These are phyloP conservation scores for Paramyrothecium roridum DNA, from an alignment of 2,329 filamentous ascomycete genomes.

Conservation along the genomic window DNA sequence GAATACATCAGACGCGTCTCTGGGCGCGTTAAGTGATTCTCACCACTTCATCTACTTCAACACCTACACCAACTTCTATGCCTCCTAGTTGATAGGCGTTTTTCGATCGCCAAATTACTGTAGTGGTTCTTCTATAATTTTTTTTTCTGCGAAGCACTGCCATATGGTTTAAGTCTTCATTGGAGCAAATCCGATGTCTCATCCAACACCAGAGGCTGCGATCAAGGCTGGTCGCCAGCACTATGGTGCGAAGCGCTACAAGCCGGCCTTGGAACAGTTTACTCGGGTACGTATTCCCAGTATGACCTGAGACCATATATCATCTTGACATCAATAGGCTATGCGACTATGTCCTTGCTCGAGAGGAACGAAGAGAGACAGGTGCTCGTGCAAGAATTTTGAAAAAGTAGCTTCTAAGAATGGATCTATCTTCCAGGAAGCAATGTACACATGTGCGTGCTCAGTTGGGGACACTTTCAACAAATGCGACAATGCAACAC, in stretches of 20 bases:
- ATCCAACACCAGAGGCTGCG: slow-evolving; percentile 19
- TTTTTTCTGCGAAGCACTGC: background rate
- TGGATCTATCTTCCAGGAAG: slow-evolving; percentile 37
- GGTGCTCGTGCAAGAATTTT: slow-evolving; percentile 37
- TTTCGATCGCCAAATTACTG: background rate
- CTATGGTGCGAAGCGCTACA: slow-evolving; percentile 29
- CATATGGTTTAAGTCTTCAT: too few species aligned
- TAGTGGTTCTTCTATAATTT: background rate
- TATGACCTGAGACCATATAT: slow-evolving; percentile 3
- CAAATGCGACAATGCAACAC: slow-evolving; percentile 33
- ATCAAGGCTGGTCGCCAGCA: slow-evolving; percentile 28
- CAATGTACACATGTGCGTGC: slow-evolving; percentile 36
- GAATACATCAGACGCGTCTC: background rate
- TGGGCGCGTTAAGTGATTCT: background rate
- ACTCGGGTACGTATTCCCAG: slow-evolving; percentile 22
- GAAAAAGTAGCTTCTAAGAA: slow-evolving; percentile 25
- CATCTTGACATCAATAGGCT: slow-evolving; percentile 18
- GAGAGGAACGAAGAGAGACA: slow-evolving; percentile 27
- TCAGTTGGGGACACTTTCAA: slow-evolving; percentile 30
- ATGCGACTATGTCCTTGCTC: slow-evolving; percentile 32
- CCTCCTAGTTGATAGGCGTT: background rate
- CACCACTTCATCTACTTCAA: background rate
- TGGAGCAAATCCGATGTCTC: too few species aligned
- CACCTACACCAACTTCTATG: background rate
- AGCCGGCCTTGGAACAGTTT: slow-evolving; percentile 31